Base-by-base conservation (phyloP, 2,329 filamentous ascomycete genomes). In the Parastagonospora avenae region DNA sequence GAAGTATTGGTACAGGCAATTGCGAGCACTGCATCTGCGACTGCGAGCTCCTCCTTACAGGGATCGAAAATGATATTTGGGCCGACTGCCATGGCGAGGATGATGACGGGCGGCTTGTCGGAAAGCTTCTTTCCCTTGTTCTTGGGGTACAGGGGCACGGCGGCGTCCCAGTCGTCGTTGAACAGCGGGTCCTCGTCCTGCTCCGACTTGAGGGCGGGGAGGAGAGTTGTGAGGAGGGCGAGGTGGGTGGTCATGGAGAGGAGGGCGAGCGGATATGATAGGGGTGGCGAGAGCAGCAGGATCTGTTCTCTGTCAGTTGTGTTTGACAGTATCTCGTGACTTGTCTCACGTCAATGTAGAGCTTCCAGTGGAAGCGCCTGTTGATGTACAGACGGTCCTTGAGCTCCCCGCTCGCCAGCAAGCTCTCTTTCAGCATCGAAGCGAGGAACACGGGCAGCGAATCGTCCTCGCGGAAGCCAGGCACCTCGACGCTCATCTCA, bases 171-270 rank as follows among this genome's bases (percentile, higher is more conserved):
- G 77, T 99, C 94, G 76, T 99, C 94, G 77, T 97, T 89, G 76
- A 99, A 99, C 70, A 97, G 87, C 10, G 94, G 94, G 64, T 99
- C 94, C 77, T 99, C 94, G 76, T 97, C 93, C 50, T 85, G 85
- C 73, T 96, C 90, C 1, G 92, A 97, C 71, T 91, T 91, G 44
- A 97, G 81, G 24, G 86, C 84, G 7, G 94, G 94, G 2, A 97
- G 81, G 57, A 89, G 87, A 6, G 94, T 93, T 28, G 90, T 87
- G 55, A 97, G 86, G 40, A 99, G 88, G 2, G 94, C 94, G 54
- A 99, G 87, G 72, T 99, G 92, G 41, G 91, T 93, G 15, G 94
- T 96, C 51, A 97, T 83, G 29, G 92, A 96, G 36, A 99, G 86
- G 9, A 99, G 84, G 1, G 93, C 93, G 7, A 97, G 86, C 0